Base-by-base conservation (phyloP, 2,329 filamentous ascomycete genomes). In the Colletotrichum chlorophyti region DNA sequence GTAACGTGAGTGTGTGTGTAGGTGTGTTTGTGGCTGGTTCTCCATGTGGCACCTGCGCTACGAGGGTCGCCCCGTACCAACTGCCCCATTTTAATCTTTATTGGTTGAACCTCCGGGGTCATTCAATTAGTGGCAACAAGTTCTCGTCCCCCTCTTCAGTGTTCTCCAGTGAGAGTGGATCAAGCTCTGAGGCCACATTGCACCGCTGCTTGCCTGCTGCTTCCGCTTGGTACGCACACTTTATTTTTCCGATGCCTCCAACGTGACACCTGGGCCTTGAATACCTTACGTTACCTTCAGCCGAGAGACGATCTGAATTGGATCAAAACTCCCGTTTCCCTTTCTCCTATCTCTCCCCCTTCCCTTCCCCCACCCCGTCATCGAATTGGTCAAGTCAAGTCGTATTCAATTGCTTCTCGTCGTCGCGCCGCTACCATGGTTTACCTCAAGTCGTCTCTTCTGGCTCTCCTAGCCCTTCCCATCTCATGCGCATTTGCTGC, bases 391-490 rank as follows among this genome's bases (percentile, higher is more conserved):
- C 40, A 53, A 42, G 52, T 57, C 53, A 52, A 49, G 47, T 59
- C 53, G 53, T 53, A 38, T 47, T 48, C 51, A 52, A 35, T 53
- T 51, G 37, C 47, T 23, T 42, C 41, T 47, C n/a, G 17, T 17
- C 35, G 35, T 43, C 38, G 45, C n/a, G n/a, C 41, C 57, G 45
- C 61, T 74, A 79, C 72, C 72, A 95, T 95, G 91, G 85, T 88
- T 77, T 85, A 84, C 71, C 82, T 91, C 76, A 88, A 87, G 77
- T 82, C 90, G 69, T 85, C 90, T 67, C 81, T 89, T 59, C 78
- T 94, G 68, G 87, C 88, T 66, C 77, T 93, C 62, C 79, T 92
- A 74, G 89, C 90, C 62, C 78, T 91, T 68, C 84, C 86, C 72
- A 83, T 88, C 65, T 78, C 90, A 64, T 82, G 85, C 72, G 86